Evolutionary conservation across 2,329 filamentous ascomycete species (phyloP).

Genomic region (Pleurostoma richardsiae): DNA sequence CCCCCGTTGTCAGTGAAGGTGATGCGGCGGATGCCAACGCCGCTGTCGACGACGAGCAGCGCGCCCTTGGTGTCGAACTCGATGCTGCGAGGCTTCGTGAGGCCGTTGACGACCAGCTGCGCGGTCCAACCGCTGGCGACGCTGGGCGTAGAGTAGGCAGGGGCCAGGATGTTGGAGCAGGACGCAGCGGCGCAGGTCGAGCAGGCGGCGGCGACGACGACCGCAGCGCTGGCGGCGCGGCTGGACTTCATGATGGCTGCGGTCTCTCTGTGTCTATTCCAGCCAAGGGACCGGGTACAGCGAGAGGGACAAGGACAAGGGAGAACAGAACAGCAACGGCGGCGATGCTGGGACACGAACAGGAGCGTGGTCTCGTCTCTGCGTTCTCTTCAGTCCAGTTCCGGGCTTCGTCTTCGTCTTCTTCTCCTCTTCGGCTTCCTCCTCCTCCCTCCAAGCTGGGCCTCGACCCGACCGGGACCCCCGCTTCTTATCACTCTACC

Average conservation of each 20-base stretch:
- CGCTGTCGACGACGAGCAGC: conserved; percentile 38
- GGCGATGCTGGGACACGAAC: too few species aligned
- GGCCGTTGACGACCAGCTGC: conserved; percentile 33
- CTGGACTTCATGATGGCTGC: conserved; percentile 9
- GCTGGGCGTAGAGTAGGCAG: conserved; percentile 27
- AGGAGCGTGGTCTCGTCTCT: too few species aligned
- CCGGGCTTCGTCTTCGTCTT: too few species aligned
- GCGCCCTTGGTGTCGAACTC: conserved; percentile 37
- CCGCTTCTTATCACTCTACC: too few species aligned
- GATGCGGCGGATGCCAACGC: conserved; percentile 35
- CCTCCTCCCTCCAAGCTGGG: too few species aligned
- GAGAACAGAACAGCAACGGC: too few species aligned
- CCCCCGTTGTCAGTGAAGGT: conserved; percentile 33
- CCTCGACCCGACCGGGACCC: too few species aligned
- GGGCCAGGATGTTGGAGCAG: conserved; percentile 28
- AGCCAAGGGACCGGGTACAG: too few species aligned
- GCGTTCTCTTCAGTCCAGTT: too few species aligned
- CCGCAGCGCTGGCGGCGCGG: conserved; percentile 4
- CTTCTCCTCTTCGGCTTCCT: too few species aligned
- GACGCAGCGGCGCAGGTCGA: conserved; percentile 7
- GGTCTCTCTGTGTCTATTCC: too few species aligned
- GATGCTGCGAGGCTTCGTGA: conserved; percentile 37
- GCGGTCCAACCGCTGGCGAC: conserved; percentile 38
- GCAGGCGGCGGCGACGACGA: conserved; percentile 7
- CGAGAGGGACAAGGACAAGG: too few species aligned